Conservation (phyloP, 2,329 filamentous ascomycete genomes). For the Balansia obtecta region DNA sequence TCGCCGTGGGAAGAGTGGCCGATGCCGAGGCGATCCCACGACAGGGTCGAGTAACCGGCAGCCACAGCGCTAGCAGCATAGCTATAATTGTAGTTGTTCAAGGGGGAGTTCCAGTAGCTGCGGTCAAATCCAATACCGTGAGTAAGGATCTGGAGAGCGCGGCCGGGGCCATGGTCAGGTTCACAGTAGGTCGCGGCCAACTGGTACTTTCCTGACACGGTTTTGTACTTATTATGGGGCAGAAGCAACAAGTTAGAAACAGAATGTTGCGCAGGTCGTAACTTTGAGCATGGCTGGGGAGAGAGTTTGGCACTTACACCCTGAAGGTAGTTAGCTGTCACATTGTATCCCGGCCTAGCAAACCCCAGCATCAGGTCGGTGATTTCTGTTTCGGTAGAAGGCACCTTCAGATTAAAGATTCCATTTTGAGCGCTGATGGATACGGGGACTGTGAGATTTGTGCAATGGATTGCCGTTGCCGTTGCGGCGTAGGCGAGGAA, state of each 20-base stretch:
- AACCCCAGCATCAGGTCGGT: slow-evolving; percentile 41
- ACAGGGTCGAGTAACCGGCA: slow-evolving; percentile 44
- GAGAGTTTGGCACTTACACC: slow-evolving; percentile 19
- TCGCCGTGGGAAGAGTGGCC: slow-evolving; percentile 46
- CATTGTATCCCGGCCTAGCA: slow-evolving; percentile 38
- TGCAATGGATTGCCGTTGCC: slow-evolving; percentile 25
- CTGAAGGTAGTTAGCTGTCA: slow-evolving; percentile 28
- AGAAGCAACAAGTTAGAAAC: neutral
- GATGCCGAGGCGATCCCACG: slow-evolving; percentile 50
- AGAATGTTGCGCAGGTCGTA: neutral
- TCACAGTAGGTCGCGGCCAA: slow-evolving; percentile 50
- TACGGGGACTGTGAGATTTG: slow-evolving; percentile 43
- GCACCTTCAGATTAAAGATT: slow-evolving; percentile 35
- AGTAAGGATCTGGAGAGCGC: slow-evolving; percentile 26
- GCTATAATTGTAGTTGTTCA: slow-evolving; percentile 47
- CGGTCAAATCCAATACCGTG: slow-evolving; percentile 28
- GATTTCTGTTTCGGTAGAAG: slow-evolving; percentile 41
- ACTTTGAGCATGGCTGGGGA: neutral
- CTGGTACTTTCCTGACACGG: slow-evolving; percentile 39
- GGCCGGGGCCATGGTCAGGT: slow-evolving; percentile 32
- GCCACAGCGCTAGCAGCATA: slow-evolving; percentile 45
- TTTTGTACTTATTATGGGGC: slow-evolving; percentile 27
- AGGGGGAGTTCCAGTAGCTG: slow-evolving; percentile 50
- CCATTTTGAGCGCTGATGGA: slow-evolving; percentile 40
- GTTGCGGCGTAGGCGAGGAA: slow-evolving; percentile 15